A percentile compares a stretch with the other conserved stretches of the same genome.
phyloP scores from a whole-genome alignment of 192 early-diverging fungal species.

The Backusella circina region DNA sequence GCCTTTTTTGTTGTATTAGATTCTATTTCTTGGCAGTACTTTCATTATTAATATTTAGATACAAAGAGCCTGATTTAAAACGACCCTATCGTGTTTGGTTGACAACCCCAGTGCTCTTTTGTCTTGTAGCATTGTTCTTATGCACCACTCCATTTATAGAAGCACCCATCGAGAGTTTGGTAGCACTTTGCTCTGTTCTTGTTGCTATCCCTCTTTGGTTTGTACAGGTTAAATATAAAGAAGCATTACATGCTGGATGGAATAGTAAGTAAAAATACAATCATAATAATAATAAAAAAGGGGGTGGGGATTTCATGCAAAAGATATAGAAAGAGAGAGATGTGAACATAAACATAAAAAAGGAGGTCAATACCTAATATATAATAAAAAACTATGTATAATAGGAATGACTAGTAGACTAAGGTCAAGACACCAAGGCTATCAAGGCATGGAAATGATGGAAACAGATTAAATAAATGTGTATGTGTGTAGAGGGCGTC shows the following conservation, averaged over 20 bases:
- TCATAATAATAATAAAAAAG: not conserved
- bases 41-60: slow-evolving; percentile 59
- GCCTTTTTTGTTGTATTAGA: not conserved
- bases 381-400: not conserved
- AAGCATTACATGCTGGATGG: slow-evolving; percentile 32
- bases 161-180: slow-evolving; percentile 47
- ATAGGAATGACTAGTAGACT: slow-evolving; percentile 2
- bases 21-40: slow-evolving; percentile 70
- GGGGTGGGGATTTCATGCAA: not conserved
- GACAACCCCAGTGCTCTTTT: slow-evolving; percentile 63
- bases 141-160: slow-evolving; percentile 56
- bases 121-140: slow-evolving; percentile 54
- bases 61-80: slow-evolving; percentile 60
- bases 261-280: slow-evolving; percentile 30
- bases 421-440: slow-evolving; percentile 9
- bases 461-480: slow-evolving; percentile 6
- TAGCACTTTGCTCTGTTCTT: slow-evolving; percentile 46
- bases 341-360: not conserved
- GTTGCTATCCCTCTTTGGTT: slow-evolving; percentile 53
- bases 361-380: not conserved
- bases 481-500: not conserved
- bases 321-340: not conserved
- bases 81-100: slow-evolving; percentile 73
- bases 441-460: slow-evolving; percentile 26
- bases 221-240: slow-evolving; percentile 39